phyloP scores from a whole-genome alignment of 768 basidiomycete genomes.

The Termitomyces eurrhizus region DNA sequence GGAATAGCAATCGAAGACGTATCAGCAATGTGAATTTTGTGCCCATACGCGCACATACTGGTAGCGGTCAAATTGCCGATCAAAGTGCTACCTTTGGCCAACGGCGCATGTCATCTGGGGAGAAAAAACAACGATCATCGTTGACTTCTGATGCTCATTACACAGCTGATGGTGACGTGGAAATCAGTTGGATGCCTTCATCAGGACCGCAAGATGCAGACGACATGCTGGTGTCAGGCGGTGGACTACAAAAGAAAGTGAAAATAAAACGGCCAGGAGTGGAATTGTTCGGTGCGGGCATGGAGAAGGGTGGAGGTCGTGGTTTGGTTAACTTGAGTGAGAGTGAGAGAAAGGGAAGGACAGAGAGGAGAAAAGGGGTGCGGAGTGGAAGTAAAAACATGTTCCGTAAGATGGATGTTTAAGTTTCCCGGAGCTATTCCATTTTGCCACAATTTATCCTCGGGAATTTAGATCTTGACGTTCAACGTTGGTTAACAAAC shows the following conservation, averaged over 20 bases:
- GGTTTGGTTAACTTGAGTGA: constrained; percentile 47
- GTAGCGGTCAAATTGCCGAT: constrained; percentile 27
- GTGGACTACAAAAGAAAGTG: constrained; percentile 25
- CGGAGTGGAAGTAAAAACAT: constrained; percentile 91
- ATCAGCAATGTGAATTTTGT: constrained; percentile 48
- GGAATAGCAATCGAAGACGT: constrained; percentile 40
- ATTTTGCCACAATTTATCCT: too few relatives aligned
- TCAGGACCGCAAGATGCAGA: constrained; percentile 33
- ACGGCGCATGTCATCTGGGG: constrained; percentile 37
- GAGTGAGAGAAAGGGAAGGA: constrained; percentile 74
- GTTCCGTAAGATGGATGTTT: constrained; percentile 43
- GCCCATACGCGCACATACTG: constrained; percentile 51
- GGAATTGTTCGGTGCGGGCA: constrained; percentile 81
- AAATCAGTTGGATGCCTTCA: constrained; percentile 79
- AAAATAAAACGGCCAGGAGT: constrained; percentile 53
- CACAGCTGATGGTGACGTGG: constrained; percentile 64
- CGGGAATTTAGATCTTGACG: too few relatives aligned
- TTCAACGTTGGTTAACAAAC: too few relatives aligned
- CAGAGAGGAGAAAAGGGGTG: constrained; percentile 68
- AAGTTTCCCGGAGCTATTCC: not conserved
- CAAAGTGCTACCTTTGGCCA: constrained; percentile 68
- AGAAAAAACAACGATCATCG: constrained; percentile 11
- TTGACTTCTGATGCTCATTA: constrained; percentile 18
- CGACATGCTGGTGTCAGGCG: constrained; percentile 21
- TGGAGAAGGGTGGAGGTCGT: constrained; percentile 76